Percentiles rank a stretch among this genome's conserved stretches.
Evolutionary conservation across 768 basidiomycete genomes (phyloP).

Genomic region (Trametes cubensis): DNA sequence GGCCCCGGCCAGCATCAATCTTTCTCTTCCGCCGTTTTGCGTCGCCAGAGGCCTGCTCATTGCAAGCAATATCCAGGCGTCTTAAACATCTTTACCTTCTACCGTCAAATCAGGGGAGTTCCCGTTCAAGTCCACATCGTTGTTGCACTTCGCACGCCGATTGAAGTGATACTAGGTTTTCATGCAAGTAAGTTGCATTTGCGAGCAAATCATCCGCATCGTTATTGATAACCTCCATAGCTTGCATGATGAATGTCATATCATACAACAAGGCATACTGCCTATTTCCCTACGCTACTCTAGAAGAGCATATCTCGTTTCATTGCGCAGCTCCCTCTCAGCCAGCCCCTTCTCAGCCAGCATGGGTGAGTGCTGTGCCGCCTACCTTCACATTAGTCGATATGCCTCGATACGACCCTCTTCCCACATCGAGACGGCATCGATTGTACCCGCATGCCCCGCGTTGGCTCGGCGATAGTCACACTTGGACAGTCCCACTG

Average conservation of each 20-base stretch:
- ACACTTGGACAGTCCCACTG: background rate
- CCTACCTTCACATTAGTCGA: no score
- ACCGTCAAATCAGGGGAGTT: conserved; percentile 44
- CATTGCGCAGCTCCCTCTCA: conserved; percentile 31
- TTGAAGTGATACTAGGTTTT: conserved; percentile 45
- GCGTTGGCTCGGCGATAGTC: background rate
- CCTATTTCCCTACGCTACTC: conserved; percentile 46
- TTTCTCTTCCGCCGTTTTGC: no score
- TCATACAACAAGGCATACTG: conserved; percentile 44
- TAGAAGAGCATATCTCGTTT: conserved; percentile 41
- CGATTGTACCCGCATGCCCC: background rate
- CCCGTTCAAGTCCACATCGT: no score
- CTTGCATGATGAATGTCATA: conserved; percentile 50
- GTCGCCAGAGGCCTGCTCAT: conserved; percentile 27
- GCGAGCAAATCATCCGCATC: no score
- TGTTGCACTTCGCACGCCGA: conserved; percentile 34
- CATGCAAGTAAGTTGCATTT: conserved; percentile 56
- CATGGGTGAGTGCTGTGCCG: no score
- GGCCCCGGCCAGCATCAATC: no score
- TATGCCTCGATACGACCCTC: background rate
- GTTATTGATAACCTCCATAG: no score
- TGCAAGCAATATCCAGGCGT: no score
- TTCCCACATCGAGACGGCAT: no score
- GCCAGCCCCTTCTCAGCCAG: no score
- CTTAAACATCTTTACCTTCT: conserved; percentile 41